Base-by-base conservation (phyloP, 2,329 filamentous ascomycete species). In the Aspergillus fischeri region DNA sequence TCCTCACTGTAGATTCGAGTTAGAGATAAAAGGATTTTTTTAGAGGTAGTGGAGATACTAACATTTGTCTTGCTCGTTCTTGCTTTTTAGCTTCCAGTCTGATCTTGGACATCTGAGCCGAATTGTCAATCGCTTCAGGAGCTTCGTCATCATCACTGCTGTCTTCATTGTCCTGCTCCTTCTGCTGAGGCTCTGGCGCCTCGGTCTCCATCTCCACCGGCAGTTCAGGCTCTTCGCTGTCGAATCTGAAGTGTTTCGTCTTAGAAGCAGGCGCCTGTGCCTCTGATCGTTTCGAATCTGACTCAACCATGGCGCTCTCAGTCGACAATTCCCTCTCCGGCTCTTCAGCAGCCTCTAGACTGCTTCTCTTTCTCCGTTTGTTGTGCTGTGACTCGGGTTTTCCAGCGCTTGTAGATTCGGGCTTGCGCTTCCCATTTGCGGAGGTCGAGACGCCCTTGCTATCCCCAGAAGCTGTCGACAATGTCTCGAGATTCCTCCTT, bases 51-150 rank as follows among this genome's bases (percentile, higher is more conserved):
- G 8, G 11, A 10, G 25, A 41, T 24, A 68, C 72, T 52, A 62
- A 77, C 75, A 66, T 66, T 68, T 75, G 72, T 56, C 67, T 72
- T 11, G 67, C 63, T 54, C 68, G 63, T 56, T 75, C 72, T 64
- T 70, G 69, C 58, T 71, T 75, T 60, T 73, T 72, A n/a, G 73
- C 70, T 44, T 71, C 67, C 24, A 68, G 66, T 59, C 70, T 76
- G n/a, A 77, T 65, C 56, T 70, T 71, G 42, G 68, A 60, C 28
- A 76, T 55, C 56, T 77, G 71, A 2, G 70, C 67, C 42, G 74
- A 73, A 59, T 77, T 77, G 47, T 75, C 70, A 42, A 77, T 65
- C 11, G 70, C 65, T 59, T 77, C 75, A 9, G 75, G 75, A n/a
- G 75, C 75, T n/a, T 73, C 72, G 54, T 77, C 74, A 49, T 75